Conservation (phyloP, 1,139 yeast species). For the Zygoascus sp. region DNA sequence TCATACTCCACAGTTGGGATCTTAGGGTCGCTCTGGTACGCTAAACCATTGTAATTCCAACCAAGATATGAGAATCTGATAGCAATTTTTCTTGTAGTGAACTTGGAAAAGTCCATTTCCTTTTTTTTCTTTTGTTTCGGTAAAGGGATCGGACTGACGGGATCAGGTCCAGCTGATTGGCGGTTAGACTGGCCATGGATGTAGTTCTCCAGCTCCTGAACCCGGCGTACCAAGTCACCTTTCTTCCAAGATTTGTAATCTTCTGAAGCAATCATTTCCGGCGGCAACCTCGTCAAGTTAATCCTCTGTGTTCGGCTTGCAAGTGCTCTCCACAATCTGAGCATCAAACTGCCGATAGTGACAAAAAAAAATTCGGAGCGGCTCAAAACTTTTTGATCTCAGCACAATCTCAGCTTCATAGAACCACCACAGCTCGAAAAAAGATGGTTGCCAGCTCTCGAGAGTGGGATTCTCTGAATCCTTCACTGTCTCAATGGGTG, state of each 20-base stretch:
- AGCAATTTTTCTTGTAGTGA: constrained; percentile 68
- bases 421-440: background rate
- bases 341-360: background rate
- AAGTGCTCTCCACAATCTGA: background rate
- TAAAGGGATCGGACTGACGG: constrained; percentile 8
- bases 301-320: background rate
- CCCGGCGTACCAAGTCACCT: constrained; percentile 47
- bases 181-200: constrained; percentile 1
- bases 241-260: constrained; percentile 49
- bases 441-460: constrained; percentile 21
- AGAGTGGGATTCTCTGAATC: constrained; percentile 28
- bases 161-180: background rate
- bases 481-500: constrained; percentile 31
- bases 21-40: constrained; percentile 61
- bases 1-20: constrained; percentile 84
- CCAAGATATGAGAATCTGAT: constrained; percentile 72
- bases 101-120: constrained; percentile 64
- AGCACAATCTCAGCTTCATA: background rate
- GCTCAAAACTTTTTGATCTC: background rate
- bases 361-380: background rate
- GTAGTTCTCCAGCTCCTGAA: constrained; percentile 45
- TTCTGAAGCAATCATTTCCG: constrained; percentile 16
- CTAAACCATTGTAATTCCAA: constrained; percentile 85
- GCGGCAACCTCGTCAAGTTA: background rate
- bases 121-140: constrained; percentile 35